Percentiles rank a stretch among this genome's conserved stretches.
Conservation (phyloP, 441 rosid species). For the Gossypium gossypioides region DNA sequence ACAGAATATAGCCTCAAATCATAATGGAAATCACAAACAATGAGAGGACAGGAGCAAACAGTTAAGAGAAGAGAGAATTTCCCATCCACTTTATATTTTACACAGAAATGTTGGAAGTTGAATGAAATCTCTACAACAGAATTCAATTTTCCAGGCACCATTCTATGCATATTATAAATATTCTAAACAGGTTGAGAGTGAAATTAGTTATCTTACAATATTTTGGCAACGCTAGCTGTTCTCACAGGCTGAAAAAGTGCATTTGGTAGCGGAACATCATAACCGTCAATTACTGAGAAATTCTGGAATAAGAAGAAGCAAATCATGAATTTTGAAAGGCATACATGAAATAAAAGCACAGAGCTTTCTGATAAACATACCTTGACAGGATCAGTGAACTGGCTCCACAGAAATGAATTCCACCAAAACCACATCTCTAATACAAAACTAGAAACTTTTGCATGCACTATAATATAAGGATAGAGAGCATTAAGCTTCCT, state of each 20-base stretch:
- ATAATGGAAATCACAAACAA: not conserved
- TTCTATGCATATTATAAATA: not conserved
- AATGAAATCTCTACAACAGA: not conserved
- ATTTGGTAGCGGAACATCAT: slow-evolving; percentile 41
- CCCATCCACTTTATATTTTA: not conserved
- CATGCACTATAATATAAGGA: slow-evolving; percentile 40
- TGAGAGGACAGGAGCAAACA: not conserved
- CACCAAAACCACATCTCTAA: slow-evolving; percentile 94
- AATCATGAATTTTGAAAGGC: slow-evolving; percentile 13
- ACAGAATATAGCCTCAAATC: not conserved
- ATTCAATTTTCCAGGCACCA: not conserved
- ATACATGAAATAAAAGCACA: not conserved
- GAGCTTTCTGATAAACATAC: slow-evolving; percentile 23
- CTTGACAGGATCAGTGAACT: slow-evolving; percentile 33
- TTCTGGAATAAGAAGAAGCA: slow-evolving; percentile 38
- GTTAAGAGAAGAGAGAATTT: not conserved
- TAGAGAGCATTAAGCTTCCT: slow-evolving; percentile 10
- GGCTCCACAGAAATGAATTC: slow-evolving; percentile 84
- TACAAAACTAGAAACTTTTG: slow-evolving; percentile 51
- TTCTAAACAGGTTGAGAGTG: not conserved
- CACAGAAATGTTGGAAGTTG: not conserved
- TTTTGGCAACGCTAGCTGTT: slow-evolving; percentile 40
- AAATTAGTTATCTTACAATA: slow-evolving; percentile 48
- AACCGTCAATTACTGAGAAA: slow-evolving; percentile 25
- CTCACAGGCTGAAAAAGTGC: slow-evolving; percentile 57